These are phyloP conservation scores for Diplodia intermedia DNA, from an alignment of 2,329 filamentous ascomycete species.

Conservation along the genomic window DNA sequence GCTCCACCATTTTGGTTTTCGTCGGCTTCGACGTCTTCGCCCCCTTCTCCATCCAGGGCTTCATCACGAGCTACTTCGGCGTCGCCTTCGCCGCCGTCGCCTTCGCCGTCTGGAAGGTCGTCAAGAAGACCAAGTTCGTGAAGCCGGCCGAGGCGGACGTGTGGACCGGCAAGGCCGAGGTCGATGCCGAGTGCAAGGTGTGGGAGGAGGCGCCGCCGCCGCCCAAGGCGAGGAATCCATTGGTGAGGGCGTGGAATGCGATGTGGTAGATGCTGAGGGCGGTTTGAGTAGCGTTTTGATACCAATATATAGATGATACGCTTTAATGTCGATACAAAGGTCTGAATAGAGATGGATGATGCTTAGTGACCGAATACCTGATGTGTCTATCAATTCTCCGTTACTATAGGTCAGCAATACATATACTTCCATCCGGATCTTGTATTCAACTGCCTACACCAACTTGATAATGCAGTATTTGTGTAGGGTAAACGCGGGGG, in stretches of 20 bases:
- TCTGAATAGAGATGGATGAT: too few relatives aligned
- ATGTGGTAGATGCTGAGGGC: neutral
- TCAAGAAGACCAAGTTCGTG: slow-evolving; percentile 42
- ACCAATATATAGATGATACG: too few relatives aligned
- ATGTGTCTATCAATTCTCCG: too few relatives aligned
- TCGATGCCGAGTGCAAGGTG: slow-evolving; percentile 23
- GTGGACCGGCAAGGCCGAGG: slow-evolving; percentile 12
- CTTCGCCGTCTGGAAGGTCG: slow-evolving; percentile 42
- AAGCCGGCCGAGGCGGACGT: slow-evolving; percentile 31
- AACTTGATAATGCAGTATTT: too few relatives aligned
- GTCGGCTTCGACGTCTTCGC: slow-evolving; percentile 26
- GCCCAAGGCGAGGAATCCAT: slow-evolving; percentile 11
- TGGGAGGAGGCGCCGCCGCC: slow-evolving; percentile 20
- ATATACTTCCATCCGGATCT: too few relatives aligned
- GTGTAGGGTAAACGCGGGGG: too few relatives aligned
- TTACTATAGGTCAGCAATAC: too few relatives aligned
- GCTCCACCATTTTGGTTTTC: neutral
- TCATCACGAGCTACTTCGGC: slow-evolving; percentile 25
- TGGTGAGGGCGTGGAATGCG: slow-evolving; percentile 18
- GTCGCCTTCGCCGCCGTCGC: slow-evolving; percentile 34
- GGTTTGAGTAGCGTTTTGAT: neutral
- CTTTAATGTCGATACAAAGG: too few relatives aligned
- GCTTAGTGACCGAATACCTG: too few relatives aligned
- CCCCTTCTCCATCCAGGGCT: slow-evolving; percentile 16
- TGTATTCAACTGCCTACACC: too few relatives aligned